These are phyloP conservation scores for Flaveria ramosissima DNA, from an alignment of 129 eudicot species.

Conservation along the genomic window DNA sequence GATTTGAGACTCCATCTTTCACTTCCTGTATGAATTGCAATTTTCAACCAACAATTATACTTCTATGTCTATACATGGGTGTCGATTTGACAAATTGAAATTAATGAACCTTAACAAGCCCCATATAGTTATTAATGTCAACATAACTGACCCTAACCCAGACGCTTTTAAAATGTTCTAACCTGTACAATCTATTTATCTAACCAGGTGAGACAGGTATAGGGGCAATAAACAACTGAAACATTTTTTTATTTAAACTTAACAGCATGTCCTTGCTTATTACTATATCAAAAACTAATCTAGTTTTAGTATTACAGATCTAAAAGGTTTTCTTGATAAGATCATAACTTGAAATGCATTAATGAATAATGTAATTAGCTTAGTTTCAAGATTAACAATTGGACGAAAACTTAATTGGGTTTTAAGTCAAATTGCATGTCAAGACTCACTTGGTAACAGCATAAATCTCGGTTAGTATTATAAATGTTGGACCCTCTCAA, in stretches of 20 bases:
- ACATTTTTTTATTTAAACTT: too few relatives aligned
- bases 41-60: background rate
- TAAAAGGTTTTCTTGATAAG: background rate
- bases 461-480: background rate
- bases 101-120: too few relatives aligned
- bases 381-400: background rate
- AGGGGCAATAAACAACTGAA: too few relatives aligned
- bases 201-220: too few relatives aligned
- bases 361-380: background rate
- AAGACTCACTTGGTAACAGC: background rate
- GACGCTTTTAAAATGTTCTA: too few relatives aligned
- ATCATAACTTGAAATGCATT: background rate
- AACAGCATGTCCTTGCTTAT: too few relatives aligned
- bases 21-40: background rate
- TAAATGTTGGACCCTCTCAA: background rate
- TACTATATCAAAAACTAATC: too few relatives aligned
- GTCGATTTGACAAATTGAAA: too few relatives aligned
- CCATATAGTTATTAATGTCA: too few relatives aligned
- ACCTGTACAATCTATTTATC: too few relatives aligned
- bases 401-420: background rate
- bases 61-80: background rate
- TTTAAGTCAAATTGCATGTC: background rate
- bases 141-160: too few relatives aligned
- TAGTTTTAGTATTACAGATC: too few relatives aligned
- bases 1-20: conserved; percentile 39